Evolutionary conservation across 345 rosid genomes (phyloP).

Genomic region (Lumnitzera racemosa): DNA sequence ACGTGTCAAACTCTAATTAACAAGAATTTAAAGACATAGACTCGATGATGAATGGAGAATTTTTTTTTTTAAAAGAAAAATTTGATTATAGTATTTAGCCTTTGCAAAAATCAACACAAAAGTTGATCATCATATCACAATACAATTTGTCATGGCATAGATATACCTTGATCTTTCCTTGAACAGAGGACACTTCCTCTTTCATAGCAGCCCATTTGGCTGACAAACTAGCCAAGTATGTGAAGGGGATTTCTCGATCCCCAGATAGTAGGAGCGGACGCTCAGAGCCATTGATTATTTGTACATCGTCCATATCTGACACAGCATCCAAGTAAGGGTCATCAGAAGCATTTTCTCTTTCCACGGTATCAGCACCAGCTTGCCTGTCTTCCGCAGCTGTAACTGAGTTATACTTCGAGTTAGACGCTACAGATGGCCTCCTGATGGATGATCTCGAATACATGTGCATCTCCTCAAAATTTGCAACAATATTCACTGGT

Average conservation of each 20-base stretch:
- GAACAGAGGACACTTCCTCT: constrained; percentile 38
- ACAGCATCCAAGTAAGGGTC: constrained; percentile 32
- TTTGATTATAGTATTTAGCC: not conserved
- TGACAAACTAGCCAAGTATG: constrained; percentile 78
- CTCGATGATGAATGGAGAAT: not conserved
- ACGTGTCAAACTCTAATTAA: no score
- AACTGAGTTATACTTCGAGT: not conserved
- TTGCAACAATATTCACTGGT: constrained; percentile 2
- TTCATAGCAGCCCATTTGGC: constrained; percentile 65
- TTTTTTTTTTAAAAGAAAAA: not conserved
- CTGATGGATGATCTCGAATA: not conserved
- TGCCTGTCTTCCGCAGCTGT: constrained; percentile 3
- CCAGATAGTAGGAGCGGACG: constrained; percentile 42
- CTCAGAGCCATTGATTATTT: constrained; percentile 40
- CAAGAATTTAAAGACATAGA: no score
- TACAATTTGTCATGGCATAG: not conserved
- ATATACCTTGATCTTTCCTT: constrained; percentile 74
- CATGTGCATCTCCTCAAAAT: not conserved
- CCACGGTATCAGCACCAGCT: not conserved
- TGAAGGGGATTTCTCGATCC: constrained; percentile 64
- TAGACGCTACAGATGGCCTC: not conserved
- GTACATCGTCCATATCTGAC: constrained; percentile 29
- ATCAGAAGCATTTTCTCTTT: constrained; percentile 14
- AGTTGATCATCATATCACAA: no score
- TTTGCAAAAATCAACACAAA: no score